phyloP scores from a whole-genome alignment of 257 asterid species.

The Solanum phureja region DNA sequence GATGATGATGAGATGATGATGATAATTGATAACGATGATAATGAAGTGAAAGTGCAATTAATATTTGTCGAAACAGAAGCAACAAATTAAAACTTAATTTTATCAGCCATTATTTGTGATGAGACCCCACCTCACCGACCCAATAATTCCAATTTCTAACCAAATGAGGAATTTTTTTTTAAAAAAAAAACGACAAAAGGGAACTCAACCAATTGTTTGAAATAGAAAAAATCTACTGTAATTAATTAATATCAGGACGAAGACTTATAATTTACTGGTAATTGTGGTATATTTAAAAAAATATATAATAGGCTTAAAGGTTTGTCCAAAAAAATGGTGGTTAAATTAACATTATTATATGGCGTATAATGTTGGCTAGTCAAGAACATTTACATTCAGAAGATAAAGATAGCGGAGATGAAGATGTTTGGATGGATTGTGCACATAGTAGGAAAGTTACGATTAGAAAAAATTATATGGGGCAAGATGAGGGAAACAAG shows the following conservation, averaged over 20 bases:
- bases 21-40: too few relatives aligned
- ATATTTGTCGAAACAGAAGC: neutral
- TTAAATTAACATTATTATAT: neutral
- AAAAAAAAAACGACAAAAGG: neutral
- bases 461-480: neutral
- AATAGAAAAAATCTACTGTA: neutral
- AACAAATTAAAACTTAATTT: neutral
- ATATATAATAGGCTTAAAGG: neutral
- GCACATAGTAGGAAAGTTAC: neutral
- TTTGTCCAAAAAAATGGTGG: neutral
- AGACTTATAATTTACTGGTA: neutral
- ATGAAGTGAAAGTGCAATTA: too few relatives aligned
- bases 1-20: too few relatives aligned
- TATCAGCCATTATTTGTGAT: neutral
- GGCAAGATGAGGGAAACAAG: neutral
- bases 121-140: neutral
- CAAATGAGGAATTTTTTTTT: neutral
- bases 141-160: neutral
- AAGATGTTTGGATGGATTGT: neutral
- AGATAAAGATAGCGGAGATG: neutral
- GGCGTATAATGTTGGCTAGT: rapidly evolving
- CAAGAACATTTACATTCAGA: neutral
- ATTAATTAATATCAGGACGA: neutral
- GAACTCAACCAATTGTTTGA: neutral
- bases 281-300: neutral